These are phyloP conservation scores for Xylaria sp. DNA, from an alignment of 2,329 filamentous ascomycete genomes.

Conservation along the genomic window DNA sequence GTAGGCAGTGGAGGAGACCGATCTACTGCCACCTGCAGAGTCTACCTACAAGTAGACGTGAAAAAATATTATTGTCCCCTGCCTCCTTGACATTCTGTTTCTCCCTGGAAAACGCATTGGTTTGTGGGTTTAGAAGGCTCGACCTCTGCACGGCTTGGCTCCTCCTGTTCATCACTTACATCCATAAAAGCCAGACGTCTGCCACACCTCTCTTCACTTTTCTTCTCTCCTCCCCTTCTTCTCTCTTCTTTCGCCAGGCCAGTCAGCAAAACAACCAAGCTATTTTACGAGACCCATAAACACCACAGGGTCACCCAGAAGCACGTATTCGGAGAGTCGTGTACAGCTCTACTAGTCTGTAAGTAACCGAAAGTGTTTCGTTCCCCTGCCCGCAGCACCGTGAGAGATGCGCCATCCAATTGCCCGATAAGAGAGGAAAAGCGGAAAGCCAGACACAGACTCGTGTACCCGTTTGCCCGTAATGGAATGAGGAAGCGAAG, in stretches of 20 bases:
- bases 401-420: conserved; percentile 1
- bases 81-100: conserved; percentile 29
- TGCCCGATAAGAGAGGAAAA: conserved; percentile 10
- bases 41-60: neutral
- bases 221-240: conserved; percentile 34
- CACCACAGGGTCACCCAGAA: conserved; percentile 7
- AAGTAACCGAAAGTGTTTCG: conserved; percentile 16
- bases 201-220: conserved; percentile 37
- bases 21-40: conserved; percentile 27
- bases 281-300: conserved; percentile 21
- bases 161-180: conserved; percentile 20
- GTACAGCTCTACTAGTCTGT: conserved; percentile 17
- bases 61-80: conserved; percentile 18
- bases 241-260: conserved; percentile 39
- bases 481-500: conserved; percentile 13
- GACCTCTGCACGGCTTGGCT: conserved; percentile 26
- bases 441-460: conserved; percentile 13
- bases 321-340: conserved; percentile 8
- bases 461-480: conserved; percentile 12
- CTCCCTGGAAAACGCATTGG: conserved; percentile 9
- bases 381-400: conserved; percentile 5
- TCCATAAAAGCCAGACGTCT: conserved; percentile 40
- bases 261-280: conserved; percentile 28
- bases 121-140: conserved; percentile 17
- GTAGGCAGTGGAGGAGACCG: conserved; percentile 33